These are phyloP conservation scores for Populus hybrid DNA, from an alignment of 441 rosid species.

Conservation along the genomic window DNA sequence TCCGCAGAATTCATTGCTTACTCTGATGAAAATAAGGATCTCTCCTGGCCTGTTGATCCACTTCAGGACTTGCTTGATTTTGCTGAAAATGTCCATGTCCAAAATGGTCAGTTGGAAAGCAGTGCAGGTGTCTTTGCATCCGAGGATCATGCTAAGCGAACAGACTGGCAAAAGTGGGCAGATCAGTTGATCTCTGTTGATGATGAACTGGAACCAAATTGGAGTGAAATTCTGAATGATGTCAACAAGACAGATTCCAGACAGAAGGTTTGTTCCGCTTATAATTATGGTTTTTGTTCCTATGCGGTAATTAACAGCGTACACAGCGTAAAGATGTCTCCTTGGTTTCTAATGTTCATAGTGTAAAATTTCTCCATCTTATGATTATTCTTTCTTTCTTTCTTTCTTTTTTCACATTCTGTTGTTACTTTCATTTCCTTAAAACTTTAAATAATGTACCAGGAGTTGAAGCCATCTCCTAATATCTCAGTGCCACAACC, in stretches of 20 bases:
- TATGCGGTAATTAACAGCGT: background rate
- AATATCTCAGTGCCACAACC: constrained; percentile 35
- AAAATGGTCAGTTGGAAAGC: constrained; percentile 43
- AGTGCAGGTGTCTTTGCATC: constrained; percentile 37
- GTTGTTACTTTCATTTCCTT: background rate
- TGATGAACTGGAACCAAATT: constrained; percentile 58
- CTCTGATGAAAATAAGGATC: constrained; percentile 42
- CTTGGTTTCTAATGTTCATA: background rate
- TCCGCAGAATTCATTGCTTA: constrained; percentile 28
- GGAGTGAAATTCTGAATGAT: constrained; percentile 66
- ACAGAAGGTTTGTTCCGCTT: constrained; percentile 47
- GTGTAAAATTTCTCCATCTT: background rate
- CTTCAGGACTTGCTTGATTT: constrained; percentile 49
- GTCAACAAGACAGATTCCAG: constrained; percentile 39
- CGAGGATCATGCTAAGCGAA: constrained; percentile 39
- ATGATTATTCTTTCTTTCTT: background rate
- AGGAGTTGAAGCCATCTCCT: constrained; percentile 37
- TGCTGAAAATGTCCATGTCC: constrained; percentile 43
- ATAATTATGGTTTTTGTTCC: constrained; percentile 6
- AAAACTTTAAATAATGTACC: constrained; percentile 15
- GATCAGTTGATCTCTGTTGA: constrained; percentile 60
- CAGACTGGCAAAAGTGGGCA: constrained; percentile 73
- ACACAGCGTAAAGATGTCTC: background rate
- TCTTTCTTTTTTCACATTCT: background rate
- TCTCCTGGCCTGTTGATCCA: constrained; percentile 51